phyloP scores from a whole-genome alignment of 2,329 filamentous ascomycete species.

The Calonectria pseudoreteaudii region DNA sequence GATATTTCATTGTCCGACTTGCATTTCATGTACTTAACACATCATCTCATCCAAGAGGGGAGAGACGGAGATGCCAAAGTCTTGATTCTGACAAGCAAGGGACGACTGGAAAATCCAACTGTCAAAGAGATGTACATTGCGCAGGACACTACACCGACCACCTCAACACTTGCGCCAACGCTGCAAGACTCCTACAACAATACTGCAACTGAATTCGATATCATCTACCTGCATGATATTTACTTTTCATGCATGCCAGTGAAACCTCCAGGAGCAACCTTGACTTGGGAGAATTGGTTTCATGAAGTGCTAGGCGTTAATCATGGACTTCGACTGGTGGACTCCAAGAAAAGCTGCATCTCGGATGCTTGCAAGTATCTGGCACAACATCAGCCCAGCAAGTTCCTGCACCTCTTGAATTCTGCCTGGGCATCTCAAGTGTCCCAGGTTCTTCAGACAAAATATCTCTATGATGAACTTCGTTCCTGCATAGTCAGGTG shows the following conservation, averaged over 20 bases:
- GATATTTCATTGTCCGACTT: constrained; percentile 22
- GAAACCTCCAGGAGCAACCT: constrained; percentile 8
- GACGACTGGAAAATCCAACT: not conserved
- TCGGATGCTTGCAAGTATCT: constrained; percentile 26
- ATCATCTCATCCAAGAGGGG: not conserved
- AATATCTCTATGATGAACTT: not conserved
- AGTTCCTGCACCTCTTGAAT: constrained; percentile 23
- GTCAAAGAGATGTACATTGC: constrained; percentile 27
- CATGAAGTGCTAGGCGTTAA: constrained; percentile 7
- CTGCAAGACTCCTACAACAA: not conserved
- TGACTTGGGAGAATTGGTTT: constrained; percentile 34
- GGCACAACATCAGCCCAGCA: constrained; percentile 2
- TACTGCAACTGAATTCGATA: not conserved
- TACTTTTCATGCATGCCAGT: constrained; percentile 24
- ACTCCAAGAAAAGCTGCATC: not conserved
- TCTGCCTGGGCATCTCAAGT: not conserved
- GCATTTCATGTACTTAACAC: constrained; percentile 31
- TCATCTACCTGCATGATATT: constrained; percentile 12
- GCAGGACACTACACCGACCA: constrained; percentile 23
- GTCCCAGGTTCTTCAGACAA: not conserved
- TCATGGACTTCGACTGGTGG: constrained; percentile 10
- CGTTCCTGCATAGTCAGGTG: not conserved
- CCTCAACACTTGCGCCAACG: constrained; percentile 11
- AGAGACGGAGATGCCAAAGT: not conserved
- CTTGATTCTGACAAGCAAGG: not conserved